Percentiles rank a stretch among this genome's conserved stretches.
Evolutionary conservation across 306 rosid species (phyloP).

Genomic region (Cucurbita pepo): DNA sequence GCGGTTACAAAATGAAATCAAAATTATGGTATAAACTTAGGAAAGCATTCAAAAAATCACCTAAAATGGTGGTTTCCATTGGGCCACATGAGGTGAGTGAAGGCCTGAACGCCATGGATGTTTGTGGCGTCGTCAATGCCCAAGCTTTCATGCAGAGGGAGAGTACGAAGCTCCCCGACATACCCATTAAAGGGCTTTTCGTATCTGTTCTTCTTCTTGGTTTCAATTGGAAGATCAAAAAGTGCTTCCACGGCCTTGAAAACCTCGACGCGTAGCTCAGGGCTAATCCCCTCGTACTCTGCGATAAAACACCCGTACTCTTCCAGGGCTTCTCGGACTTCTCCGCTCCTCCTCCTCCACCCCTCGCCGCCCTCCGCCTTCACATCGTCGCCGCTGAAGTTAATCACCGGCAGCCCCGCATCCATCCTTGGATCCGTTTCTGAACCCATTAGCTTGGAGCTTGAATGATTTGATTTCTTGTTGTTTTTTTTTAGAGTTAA

Average conservation of each 20-base stretch:
- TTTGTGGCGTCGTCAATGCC: conserved; percentile 30
- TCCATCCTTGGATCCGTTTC: not conserved
- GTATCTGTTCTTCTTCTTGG: conserved; percentile 26
- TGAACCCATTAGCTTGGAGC: conserved; percentile 11
- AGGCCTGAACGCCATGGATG: conserved; percentile 11
- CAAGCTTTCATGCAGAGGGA: conserved; percentile 40
- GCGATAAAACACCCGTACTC: conserved; percentile 30
- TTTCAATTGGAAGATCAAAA: conserved; percentile 25
- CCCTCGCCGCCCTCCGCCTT: conserved; percentile 12
- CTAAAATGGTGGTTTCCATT: conserved; percentile 24
- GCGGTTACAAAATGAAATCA: too few species aligned
- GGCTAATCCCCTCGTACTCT: conserved; percentile 7
- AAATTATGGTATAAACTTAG: too few species aligned
- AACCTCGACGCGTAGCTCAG: not conserved
- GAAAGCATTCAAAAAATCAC: not conserved
- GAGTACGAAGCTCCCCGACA: conserved; percentile 21
- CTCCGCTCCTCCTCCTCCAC: conserved; percentile 14
- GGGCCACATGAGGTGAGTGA: conserved; percentile 31
- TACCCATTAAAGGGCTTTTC: conserved; percentile 35
- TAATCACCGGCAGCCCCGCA: conserved; percentile 14
- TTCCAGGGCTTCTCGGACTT: conserved; percentile 22
- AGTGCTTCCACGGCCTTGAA: conserved; percentile 12
- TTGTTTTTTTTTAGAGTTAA: too few species aligned
- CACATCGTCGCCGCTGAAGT: conserved; percentile 12
- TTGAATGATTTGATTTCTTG: too few species aligned